A percentile compares a stretch with the other conserved stretches of the same genome.
Conservation (phyloP, 139 green algal genomes). For the Coccomyxa sp. region DNA sequence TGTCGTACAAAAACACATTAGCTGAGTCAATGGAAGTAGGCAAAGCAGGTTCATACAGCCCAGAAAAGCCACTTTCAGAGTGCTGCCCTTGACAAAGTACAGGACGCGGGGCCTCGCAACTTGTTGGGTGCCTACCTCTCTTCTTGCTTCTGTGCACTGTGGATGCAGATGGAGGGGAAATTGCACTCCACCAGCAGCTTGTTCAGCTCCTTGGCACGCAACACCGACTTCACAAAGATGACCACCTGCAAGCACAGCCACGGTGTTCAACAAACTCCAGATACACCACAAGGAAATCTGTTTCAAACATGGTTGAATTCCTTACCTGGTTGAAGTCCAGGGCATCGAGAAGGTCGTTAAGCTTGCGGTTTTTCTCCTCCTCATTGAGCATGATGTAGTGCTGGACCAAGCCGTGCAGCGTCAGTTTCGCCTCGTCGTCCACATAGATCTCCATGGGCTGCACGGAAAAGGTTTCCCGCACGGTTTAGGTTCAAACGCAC, state of each 20-base stretch:
- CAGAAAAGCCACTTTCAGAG: too few relatives aligned
- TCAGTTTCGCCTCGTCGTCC: constrained; percentile 98
- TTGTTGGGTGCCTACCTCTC: constrained; percentile 45
- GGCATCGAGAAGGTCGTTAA: constrained; percentile 97
- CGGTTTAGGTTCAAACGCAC: background rate
- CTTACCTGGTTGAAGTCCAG: constrained; percentile 97
- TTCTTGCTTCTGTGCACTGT: constrained; percentile 81
- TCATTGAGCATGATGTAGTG: constrained; percentile 98
- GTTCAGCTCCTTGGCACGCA: constrained; percentile 84
- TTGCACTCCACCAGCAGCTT: constrained; percentile 95
- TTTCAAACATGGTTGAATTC: background rate
- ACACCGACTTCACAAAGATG: constrained; percentile 89
- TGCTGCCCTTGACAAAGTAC: too few relatives aligned
- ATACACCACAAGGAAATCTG: background rate
- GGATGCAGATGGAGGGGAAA: constrained; percentile 95
- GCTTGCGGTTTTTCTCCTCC: constrained; percentile 97
- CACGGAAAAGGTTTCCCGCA: background rate
- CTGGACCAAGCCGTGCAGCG: constrained; percentile 98
- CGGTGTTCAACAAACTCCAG: background rate
- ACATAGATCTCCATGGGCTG: constrained; percentile 88
- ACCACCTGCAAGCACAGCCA: constrained; percentile 62
- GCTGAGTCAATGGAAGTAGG: too few relatives aligned
- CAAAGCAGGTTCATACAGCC: too few relatives aligned
- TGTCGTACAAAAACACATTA: background rate
- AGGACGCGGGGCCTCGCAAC: too few relatives aligned